Evolutionary conservation across 805 yeast species (phyloP), one percentile per base, ranked within the genome.

Genomic region (Yarrowia osloensis): DNA sequence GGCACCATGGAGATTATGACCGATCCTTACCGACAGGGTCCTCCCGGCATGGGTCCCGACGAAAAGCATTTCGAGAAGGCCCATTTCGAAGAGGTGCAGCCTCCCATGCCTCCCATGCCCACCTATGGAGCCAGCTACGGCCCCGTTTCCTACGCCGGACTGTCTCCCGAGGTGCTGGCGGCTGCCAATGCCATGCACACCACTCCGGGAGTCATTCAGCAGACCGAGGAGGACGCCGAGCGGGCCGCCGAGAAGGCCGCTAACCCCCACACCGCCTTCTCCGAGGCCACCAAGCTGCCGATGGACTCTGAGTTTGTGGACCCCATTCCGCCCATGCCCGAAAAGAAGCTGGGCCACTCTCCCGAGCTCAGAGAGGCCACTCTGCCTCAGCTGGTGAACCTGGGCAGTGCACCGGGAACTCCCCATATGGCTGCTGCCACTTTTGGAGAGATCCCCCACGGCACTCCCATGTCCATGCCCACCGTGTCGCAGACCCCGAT

Each of bases 1-100:
- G 84, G 89, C 11, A 69, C 78, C 54, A 80, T 87, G 50, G 81
- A 84, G n/a, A 57, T 57, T 19, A 21, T 57, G 37, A 57, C 26
- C 24, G 49, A 57, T 7, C 63, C 63, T 3, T 40, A 57, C 37
- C 12, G 21, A 24, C 49, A 28, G 49, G 39, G 49, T 17, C 61
- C 46, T 9, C 40, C 28, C 2, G 35, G 31, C 17, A 5, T 9
- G 13, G 47, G 47, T 37, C 59, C 59, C 19, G 49, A 57, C 24
- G 49, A 39, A 19, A 57, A 39, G 39, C 49, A 57, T 7, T 57
- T 40, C 15, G 63, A 57, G 4, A 57, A 57, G 49, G 37, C 63
- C 6, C 47, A 57, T 15, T 57, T 57, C 31, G 49, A 57, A 22
- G 63, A 40, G 28, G 49, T 57, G 21, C 49, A 57, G 37, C 33